Base-by-base conservation (phyloP, 202 grass and related monocot genomes). In the Schoenoplectus tabernaemontani region DNA sequence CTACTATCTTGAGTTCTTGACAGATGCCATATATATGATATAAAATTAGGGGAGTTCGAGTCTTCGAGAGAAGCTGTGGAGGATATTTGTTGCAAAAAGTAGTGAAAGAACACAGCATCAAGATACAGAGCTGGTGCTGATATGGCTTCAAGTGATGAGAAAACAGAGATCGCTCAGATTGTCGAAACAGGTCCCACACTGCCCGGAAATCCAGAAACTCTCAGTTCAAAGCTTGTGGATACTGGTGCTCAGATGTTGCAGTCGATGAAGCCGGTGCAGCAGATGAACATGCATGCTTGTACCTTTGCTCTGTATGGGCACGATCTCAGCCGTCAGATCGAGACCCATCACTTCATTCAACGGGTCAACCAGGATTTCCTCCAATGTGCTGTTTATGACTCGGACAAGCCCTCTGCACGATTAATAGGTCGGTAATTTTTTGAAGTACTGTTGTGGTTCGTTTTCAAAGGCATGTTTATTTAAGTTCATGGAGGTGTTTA, bases 301-400 rank as follows among this genome's bases (percentile, higher is more conserved):
- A 51, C 48, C 48, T 51, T 51, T 15, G 13, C 91, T 2, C 75
- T 98, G 22, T 92, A 92, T 63, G 78, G 84, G 17, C 91, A 94
- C 63, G 89, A 92, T 83, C 33, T 85, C 41, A 23, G 32, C 78
- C 95, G 89, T 1, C 87, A 94, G 77, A 80, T 98, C 26, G 91
- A 92, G 88, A 84, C 79, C 28, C 96, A 98, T 90, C 96, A 92
- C 78, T 92, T 83, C 78, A 78, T 87, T 50, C 67, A 83, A 57
- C 91, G 91, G 53, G 78, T 92, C 61, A 98, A 89, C 76, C 89
- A 89, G 86, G 91, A 95, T 72, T 89, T 95, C 76, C 83, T 89
- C 67, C 96, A 98, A 83, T 95, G 96, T 75, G 88, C 91, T 76
- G 96, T 92, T 81, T 98, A 92, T 51, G 86, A 95, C 79, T 89